Conservation (phyloP, 768 basidiomycete species). For the Psilocybe cyanescens region DNA sequence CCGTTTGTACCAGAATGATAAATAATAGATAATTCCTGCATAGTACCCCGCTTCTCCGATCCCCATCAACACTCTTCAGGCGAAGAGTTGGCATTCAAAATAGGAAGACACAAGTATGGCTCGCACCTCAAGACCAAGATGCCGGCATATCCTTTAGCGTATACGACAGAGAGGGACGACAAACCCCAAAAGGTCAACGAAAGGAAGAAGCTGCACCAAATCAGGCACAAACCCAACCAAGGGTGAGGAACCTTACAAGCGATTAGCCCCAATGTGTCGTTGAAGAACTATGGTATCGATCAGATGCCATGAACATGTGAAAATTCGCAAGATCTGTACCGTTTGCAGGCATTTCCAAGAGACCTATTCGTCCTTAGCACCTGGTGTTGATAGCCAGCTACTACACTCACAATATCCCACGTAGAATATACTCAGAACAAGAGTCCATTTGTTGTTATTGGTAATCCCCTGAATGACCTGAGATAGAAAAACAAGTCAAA, state of each 20-base stretch:
- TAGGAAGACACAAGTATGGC: background rate
- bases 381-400: background rate
- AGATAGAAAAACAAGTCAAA: background rate
- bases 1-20: conserved; percentile 61
- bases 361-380: conserved; percentile 32
- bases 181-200: conserved; percentile 57
- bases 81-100: background rate
- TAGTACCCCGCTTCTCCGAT: conserved; percentile 68
- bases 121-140: conserved; percentile 50
- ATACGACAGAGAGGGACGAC: conserved; percentile 54
- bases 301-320: background rate
- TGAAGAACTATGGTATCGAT: conserved; percentile 46
- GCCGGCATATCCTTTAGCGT: conserved; percentile 56
- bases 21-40: conserved; percentile 63
- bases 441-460: conserved; percentile 57
- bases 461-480: conserved; percentile 43
- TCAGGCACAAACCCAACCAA: background rate
- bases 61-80: conserved; percentile 53
- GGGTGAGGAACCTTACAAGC: conserved; percentile 42
- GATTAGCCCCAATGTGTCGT: conserved; percentile 58
- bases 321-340: conserved; percentile 26
- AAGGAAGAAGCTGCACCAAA: conserved; percentile 51
- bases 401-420: conserved; percentile 55
- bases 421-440: conserved; percentile 61
- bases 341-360: conserved; percentile 63